Evolutionary conservation across 305 asterid species (phyloP).

Genomic region (Fraxinus baroniana): DNA sequence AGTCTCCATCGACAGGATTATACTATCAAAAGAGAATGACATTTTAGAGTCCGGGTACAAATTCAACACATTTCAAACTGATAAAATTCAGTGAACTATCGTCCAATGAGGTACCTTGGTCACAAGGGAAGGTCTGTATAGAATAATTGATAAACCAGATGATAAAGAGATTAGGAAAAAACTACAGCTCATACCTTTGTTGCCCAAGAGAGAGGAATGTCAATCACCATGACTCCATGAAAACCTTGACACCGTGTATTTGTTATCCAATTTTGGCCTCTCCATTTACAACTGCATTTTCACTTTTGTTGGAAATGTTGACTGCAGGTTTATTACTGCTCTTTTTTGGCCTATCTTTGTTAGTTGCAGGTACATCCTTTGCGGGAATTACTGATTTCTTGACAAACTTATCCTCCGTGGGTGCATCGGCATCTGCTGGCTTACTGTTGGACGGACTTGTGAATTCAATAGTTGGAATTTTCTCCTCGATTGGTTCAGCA

Average conservation of each 20-base stretch:
- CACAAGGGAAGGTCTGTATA: neutral
- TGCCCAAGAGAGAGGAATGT: conserved; percentile 14
- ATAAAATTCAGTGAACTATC: neutral
- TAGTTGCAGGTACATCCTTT: conserved; percentile 40
- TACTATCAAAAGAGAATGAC: conserved; percentile 4
- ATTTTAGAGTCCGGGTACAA: neutral
- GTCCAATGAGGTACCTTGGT: neutral
- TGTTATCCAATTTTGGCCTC: conserved; percentile 64
- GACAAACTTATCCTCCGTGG: conserved; percentile 39
- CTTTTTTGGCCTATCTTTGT: conserved; percentile 40
- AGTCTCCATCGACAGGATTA: conserved; percentile 15
- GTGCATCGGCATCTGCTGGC: conserved; percentile 25
- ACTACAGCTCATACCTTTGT: conserved; percentile 33
- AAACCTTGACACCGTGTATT: conserved; percentile 8
- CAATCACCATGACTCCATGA: conserved; percentile 17
- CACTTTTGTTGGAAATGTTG: conserved; percentile 42
- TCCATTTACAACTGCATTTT: conserved; percentile 58
- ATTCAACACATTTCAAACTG: neutral
- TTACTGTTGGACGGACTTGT: conserved; percentile 24
- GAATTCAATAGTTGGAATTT: conserved; percentile 12
- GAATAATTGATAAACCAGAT: neutral
- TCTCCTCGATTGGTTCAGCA: conserved; percentile 29
- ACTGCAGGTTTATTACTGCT: conserved; percentile 38
- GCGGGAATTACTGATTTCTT: conserved; percentile 40
- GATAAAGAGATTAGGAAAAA: neutral